Conservation (phyloP, 305 asterid genomes). For the Fraxinus paxiana region DNA sequence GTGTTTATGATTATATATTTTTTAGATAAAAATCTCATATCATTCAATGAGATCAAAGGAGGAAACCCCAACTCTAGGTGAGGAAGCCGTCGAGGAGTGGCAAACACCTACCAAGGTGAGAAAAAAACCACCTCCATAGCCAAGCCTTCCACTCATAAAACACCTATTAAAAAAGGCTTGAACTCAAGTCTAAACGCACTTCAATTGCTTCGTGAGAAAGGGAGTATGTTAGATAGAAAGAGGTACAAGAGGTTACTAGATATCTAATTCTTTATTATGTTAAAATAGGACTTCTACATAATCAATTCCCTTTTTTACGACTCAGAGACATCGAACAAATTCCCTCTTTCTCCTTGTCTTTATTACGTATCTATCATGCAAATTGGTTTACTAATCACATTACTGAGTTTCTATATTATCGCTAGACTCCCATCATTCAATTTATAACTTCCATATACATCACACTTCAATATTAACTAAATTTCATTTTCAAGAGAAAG, state of each 20-base stretch:
- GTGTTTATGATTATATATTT: no score
- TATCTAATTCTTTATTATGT: background rate
- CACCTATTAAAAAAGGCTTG: background rate
- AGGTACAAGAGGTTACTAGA: background rate
- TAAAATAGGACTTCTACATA: background rate
- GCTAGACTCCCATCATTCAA: background rate
- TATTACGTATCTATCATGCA: background rate
- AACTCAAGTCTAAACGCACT: slow-evolving; percentile 47
- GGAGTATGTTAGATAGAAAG: background rate
- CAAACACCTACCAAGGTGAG: background rate
- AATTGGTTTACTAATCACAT: background rate
- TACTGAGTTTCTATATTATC: background rate
- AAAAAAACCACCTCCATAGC: background rate
- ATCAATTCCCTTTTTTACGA: background rate
- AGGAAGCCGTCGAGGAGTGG: no score
- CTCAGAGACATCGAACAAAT: background rate
- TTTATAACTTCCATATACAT: background rate
- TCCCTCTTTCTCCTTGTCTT: background rate
- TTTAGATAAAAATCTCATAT: background rate
- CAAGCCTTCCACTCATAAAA: slow-evolving; percentile 10
- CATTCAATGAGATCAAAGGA: background rate
- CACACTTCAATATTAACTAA: background rate
- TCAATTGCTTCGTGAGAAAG: slow-evolving; percentile 14
- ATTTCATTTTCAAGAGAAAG: background rate
- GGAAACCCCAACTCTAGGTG: background rate